Conservation (phyloP, 2,329 filamentous ascomycete species). For the Claviceps humidiphila region DNA sequence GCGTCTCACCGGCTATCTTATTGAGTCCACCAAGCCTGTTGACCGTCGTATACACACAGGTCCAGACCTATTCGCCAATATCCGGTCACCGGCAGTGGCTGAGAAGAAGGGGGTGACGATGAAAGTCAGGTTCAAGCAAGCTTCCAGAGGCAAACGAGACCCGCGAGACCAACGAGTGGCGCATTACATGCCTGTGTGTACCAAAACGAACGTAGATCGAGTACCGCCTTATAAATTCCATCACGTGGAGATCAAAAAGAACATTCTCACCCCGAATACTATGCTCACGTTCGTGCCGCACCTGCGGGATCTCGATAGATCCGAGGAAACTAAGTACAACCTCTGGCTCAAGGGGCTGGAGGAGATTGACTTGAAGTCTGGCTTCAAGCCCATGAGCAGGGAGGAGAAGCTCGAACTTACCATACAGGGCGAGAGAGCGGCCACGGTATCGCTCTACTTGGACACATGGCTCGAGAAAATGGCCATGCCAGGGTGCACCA, state of each 20-base stretch:
- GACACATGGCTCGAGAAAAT: slow-evolving; percentile 39
- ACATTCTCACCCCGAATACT: slow-evolving; percentile 45
- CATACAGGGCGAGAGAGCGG: slow-evolving; percentile 37
- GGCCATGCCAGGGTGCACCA: slow-evolving; percentile 37
- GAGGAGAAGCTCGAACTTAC: slow-evolving; percentile 37
- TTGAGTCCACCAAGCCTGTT: slow-evolving; percentile 30
- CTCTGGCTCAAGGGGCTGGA: slow-evolving; percentile 45
- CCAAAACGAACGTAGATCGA: slow-evolving; percentile 36
- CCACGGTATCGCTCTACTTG: slow-evolving; percentile 38
- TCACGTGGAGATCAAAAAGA: slow-evolving; percentile 45
- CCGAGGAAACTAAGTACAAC: slow-evolving; percentile 42
- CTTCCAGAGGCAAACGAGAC: slow-evolving; percentile 30
- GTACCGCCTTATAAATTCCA: slow-evolving; percentile 47
- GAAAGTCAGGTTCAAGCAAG: slow-evolving; percentile 39
- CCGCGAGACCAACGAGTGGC: slow-evolving; percentile 30
- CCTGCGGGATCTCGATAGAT: slow-evolving; percentile 41
- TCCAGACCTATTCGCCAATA: slow-evolving; percentile 33
- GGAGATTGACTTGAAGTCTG: slow-evolving; percentile 42
- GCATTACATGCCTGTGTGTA: slow-evolving; percentile 28
- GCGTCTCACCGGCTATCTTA: slow-evolving; percentile 29
- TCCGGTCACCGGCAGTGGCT: slow-evolving; percentile 23
- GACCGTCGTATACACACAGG: slow-evolving; percentile 28
- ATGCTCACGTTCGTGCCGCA: slow-evolving; percentile 48
- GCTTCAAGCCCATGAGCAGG: slow-evolving; percentile 40
- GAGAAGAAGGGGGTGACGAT: slow-evolving; percentile 28